Conservation (phyloP, 1,284 basidiomycete genomes). For the Trametes sp. region DNA sequence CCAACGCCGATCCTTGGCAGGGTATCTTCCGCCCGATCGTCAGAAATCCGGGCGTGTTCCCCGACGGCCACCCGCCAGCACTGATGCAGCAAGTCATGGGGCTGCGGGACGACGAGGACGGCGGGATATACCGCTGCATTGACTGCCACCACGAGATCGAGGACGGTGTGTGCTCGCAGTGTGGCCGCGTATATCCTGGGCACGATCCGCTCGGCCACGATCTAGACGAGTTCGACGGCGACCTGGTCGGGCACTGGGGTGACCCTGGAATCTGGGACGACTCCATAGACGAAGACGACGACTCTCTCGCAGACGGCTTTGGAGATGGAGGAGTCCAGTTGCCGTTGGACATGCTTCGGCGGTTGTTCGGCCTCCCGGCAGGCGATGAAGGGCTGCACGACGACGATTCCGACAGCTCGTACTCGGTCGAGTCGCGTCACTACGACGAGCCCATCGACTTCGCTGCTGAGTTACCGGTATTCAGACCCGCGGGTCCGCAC, state of each 20-base stretch:
- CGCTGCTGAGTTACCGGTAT: not conserved
- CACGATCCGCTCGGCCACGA: constrained; percentile 45
- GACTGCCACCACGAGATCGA: constrained; percentile 80
- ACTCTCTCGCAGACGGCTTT: not conserved
- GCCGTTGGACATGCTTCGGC: constrained; percentile 8
- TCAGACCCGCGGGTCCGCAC: not conserved
- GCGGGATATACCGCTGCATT: constrained; percentile 73
- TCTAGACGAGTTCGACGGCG: constrained; percentile 19
- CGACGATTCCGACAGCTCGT: not conserved
- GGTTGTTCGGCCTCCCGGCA: not conserved
- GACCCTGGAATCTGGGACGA: constrained; percentile 8
- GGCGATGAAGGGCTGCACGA: not conserved
- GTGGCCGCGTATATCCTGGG: constrained; percentile 63
- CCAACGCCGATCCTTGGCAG: constrained; percentile 59
- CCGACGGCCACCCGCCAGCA: constrained; percentile 31
- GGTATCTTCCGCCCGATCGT: constrained; percentile 56
- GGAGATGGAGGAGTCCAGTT: not conserved
- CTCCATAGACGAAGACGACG: constrained; percentile 20
- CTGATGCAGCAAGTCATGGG: constrained; percentile 54
- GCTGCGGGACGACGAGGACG: constrained; percentile 73
- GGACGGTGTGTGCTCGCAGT: constrained; percentile 66
- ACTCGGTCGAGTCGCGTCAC: not conserved
- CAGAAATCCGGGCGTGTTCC: constrained; percentile 21
- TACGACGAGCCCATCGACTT: not conserved
- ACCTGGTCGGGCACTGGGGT: constrained; percentile 13